These are phyloP conservation scores for Plasmodium gaboni DNA, from an alignment of 169 alveolate genomes.

Conservation along the genomic window DNA sequence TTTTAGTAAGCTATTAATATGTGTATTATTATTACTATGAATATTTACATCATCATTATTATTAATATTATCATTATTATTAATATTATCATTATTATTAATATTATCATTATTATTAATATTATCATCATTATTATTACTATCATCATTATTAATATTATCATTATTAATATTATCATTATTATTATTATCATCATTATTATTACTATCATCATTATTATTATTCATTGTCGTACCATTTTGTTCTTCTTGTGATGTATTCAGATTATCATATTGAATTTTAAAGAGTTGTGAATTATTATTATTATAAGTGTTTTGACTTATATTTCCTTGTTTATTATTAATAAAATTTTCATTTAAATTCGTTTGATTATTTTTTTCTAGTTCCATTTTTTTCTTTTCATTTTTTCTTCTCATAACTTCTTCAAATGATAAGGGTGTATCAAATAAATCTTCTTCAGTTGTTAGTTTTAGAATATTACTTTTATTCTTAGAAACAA, in stretches of 20 bases:
- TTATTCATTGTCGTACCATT: not conserved
- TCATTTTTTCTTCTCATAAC: constrained; percentile 77
- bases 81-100: not conserved
- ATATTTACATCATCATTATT: not conserved
- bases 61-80: not conserved
- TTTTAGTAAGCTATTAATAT: too few relatives aligned
- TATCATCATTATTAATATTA: not conserved
- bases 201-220: not conserved
- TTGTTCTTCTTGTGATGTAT: not conserved
- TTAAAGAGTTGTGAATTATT: not conserved
- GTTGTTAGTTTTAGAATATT: constrained; percentile 6
- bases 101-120: not conserved
- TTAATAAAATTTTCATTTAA: constrained; percentile 1
- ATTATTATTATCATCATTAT: not conserved
- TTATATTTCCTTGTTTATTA: not conserved
- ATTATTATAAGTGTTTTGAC: not conserved
- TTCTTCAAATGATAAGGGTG: constrained; percentile 74
- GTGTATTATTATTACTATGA: not conserved
- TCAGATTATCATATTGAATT: not conserved
- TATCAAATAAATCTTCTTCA: constrained; percentile 53
- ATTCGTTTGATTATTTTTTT: constrained; percentile 18
- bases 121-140: not conserved
- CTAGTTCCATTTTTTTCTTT: constrained; percentile 34
- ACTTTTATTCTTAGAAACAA: constrained; percentile 30
- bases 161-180: not conserved